phyloP scores from a whole-genome alignment of 164 flowering plant genomes.

The Macadamia integrifolia region DNA sequence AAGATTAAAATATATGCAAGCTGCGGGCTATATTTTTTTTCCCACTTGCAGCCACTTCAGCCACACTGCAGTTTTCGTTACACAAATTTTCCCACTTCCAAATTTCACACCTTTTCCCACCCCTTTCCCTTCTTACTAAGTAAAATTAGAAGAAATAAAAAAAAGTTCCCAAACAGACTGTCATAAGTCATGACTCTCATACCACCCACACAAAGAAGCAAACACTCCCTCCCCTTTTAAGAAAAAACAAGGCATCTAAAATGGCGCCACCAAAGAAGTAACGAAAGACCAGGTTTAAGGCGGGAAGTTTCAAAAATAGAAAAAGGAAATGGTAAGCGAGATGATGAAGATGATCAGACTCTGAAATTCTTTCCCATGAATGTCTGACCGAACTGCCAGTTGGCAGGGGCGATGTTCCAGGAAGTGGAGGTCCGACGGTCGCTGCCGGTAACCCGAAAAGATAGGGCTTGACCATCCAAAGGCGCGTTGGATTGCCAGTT shows the following conservation, averaged over 20 bases:
- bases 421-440: slow-evolving; percentile 66
- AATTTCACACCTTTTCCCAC: too few species aligned
- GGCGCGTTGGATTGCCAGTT: slow-evolving; percentile 67
- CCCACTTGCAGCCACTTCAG: too few species aligned
- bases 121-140: too few species aligned
- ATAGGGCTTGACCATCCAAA: slow-evolving; percentile 61
- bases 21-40: too few species aligned
- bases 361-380: slow-evolving; percentile 70
- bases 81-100: too few species aligned
- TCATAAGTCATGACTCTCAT: too few species aligned
- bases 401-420: slow-evolving; percentile 57
- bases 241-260: background rate
- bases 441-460: slow-evolving; percentile 69
- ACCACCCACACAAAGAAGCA: background rate
- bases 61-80: too few species aligned
- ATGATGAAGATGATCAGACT: slow-evolving; percentile 23
- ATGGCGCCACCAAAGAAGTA: slow-evolving; percentile 10
- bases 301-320: slow-evolving; percentile 4
- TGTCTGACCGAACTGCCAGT: slow-evolving; percentile 81
- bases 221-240: background rate
- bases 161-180: too few species aligned
- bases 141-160: too few species aligned
- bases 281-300: background rate
- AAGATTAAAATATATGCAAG: too few species aligned
- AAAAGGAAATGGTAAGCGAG: too few species aligned